Base-by-base conservation (phyloP, 306 rosid species). In the Arachis stenosperma region DNA sequence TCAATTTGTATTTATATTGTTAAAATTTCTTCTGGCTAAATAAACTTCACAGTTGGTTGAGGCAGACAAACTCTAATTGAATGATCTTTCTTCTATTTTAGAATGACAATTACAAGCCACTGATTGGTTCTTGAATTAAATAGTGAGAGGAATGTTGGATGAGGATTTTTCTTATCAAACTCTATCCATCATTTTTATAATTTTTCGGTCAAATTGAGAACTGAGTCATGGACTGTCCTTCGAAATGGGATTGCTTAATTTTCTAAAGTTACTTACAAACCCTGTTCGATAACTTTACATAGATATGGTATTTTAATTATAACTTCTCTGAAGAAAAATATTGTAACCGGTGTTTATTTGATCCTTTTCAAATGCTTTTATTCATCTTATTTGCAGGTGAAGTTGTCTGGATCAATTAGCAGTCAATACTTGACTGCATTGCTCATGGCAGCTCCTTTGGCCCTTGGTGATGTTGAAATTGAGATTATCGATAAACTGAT, bases 371-470 rank as follows among this genome's bases (percentile, higher is more conserved):
- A 73, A 53, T 65, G 43, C 50, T 59, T 74, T 33, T 60, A 58
- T 69, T 50, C 15, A 70, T 55, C 44, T 61, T 63, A 15, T 70
- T 22, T 86, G 73, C 96, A 95, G 99, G 98, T 95, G 84, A 86
- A 86, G 84, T 91, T 95, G 64, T 95, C 99, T 67, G 99, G 99
- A 76, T 90, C 99, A 33, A 74, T 95, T 76, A 95, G 99, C 81
- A 95, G 99, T 77, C 99, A 95, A 65, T 95, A 95, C 86, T 70
- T 92, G 89, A 92, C 96, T 73, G 89, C 99, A 74, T 83, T 95
- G 90, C 93, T 95, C 67, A 90, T 95, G 99, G 97, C 97, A 56
- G 91, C 98, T 74, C 99, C 99, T 61, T 83, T 95, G 89, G 98
- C 99, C 79, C 88, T 87, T 56, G 96, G 97, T 53, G 96, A 92